Evolutionary conservation across 352 stramenopile species (phyloP).

Genomic region (Phytopythium delawarense): DNA sequence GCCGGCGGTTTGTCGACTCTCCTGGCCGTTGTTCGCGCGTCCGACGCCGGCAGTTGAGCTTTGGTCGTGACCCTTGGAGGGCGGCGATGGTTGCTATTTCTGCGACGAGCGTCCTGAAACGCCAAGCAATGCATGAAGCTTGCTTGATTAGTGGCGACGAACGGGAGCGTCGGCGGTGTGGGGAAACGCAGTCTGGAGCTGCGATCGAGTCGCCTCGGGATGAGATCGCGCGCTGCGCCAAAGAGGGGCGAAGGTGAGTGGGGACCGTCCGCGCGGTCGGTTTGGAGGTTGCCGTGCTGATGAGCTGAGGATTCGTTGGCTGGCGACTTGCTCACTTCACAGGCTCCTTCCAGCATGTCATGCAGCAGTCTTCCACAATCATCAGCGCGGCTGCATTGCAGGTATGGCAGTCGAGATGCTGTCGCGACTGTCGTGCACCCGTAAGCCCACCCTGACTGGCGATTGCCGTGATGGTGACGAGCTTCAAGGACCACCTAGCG

Average conservation of each 20-base stretch:
- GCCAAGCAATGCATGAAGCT: not conserved
- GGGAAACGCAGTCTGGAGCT: not conserved
- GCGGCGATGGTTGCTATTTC: not conserved
- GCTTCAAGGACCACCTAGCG: slow-evolving; percentile 39
- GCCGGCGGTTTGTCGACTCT: not conserved
- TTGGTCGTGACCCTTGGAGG: not conserved
- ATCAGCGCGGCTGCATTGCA: slow-evolving; percentile 75
- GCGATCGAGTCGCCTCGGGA: not conserved
- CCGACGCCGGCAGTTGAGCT: not conserved
- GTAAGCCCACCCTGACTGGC: not conserved
- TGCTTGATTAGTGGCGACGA: not conserved
- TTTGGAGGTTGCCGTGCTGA: not conserved
- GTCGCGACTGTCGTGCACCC: not conserved
- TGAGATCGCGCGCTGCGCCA: not conserved
- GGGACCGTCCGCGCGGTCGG: not conserved
- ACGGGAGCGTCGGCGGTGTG: not conserved
- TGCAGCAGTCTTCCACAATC: slow-evolving; percentile 41
- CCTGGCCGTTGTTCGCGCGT: not conserved
- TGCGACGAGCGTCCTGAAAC: not conserved
- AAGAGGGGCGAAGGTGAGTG: not conserved
- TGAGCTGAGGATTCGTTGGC: not conserved
- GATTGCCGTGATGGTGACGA: not conserved
- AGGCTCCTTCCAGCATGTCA: slow-evolving; percentile 16
- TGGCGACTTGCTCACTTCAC: not conserved
- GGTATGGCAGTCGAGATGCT: slow-evolving; percentile 12